Percentiles rank a stretch among this genome's conserved stretches.
Conservation (phyloP, 352 stramenopile genomes). For the Phytophthora brassicae region DNA sequence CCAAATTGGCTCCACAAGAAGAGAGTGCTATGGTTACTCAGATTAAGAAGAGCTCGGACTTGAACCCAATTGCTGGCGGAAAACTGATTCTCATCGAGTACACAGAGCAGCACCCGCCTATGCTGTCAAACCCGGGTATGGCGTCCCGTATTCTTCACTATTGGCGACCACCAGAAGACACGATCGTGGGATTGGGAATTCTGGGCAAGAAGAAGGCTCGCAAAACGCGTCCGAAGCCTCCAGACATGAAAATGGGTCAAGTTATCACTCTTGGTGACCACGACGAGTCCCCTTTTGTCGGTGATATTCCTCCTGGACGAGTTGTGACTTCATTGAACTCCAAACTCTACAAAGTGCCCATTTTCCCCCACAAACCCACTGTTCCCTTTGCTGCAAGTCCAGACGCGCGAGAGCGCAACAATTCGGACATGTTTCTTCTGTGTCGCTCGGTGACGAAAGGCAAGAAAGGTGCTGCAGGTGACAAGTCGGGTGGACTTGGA, state of each 20-base stretch:
- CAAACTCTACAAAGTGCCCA: conserved; percentile 83
- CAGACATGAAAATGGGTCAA: conserved; percentile 79
- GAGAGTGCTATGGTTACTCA: conserved; percentile 79
- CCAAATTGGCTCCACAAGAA: conserved; percentile 52
- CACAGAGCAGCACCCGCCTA: conserved; percentile 79
- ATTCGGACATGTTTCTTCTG: conserved; percentile 70
- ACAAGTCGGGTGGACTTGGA: conserved; percentile 36
- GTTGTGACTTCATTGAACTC: conserved; percentile 83
- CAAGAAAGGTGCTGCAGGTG: conserved; percentile 48
- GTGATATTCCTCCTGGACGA: conserved; percentile 71
- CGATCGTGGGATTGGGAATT: conserved; percentile 36
- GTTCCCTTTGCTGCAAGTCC: conserved; percentile 49
- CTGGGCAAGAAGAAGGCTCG: conserved; percentile 77
- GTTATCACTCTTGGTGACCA: conserved; percentile 81
- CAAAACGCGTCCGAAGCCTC: conserved; percentile 66
- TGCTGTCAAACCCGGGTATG: conserved; percentile 84
- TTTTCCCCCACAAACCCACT: conserved; percentile 71
- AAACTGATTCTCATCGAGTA: conserved; percentile 87
- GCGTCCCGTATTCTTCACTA: conserved; percentile 85
- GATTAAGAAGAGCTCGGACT: conserved; percentile 87
- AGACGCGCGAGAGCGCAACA: conserved; percentile 42
- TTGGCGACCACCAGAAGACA: conserved; percentile 69
- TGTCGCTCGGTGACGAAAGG: conserved; percentile 74
- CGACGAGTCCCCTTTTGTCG: conserved; percentile 82
- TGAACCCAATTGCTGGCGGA: conserved; percentile 71